Conservation (phyloP, 2,329 filamentous ascomycete genomes). For the Trichophyton benhamiae region DNA sequence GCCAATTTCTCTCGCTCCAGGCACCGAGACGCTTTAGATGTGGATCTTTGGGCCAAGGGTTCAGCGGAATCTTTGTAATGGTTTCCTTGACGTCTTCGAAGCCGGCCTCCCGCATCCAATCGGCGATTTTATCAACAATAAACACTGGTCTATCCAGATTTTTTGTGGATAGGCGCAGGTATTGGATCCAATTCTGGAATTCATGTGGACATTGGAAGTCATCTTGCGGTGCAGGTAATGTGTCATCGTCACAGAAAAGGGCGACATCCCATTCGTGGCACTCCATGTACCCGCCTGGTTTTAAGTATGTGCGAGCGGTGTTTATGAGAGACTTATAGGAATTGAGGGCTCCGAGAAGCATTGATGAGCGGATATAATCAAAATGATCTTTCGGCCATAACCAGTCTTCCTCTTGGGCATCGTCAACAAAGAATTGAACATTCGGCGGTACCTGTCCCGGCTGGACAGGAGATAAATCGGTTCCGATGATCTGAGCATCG, state of each 20-base stretch:
- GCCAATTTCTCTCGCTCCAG: slow-evolving; percentile 38
- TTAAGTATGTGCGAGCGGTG: slow-evolving; percentile 41
- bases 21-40: slow-evolving; percentile 38
- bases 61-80: slow-evolving; percentile 18
- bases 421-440: slow-evolving; percentile 62
- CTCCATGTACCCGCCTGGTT: slow-evolving; percentile 44
- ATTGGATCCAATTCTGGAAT: slow-evolving; percentile 39
- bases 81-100: slow-evolving; percentile 16
- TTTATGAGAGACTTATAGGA: slow-evolving; percentile 46
- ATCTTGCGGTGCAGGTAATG: slow-evolving; percentile 37
- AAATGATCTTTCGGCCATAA: slow-evolving; percentile 39
- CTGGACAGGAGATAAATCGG: slow-evolving; percentile 53
- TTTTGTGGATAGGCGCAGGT: slow-evolving; percentile 33
- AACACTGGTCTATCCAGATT: slow-evolving; percentile 36
- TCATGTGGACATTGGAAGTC: slow-evolving; percentile 26
- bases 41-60: slow-evolving; percentile 22
- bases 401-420: slow-evolving; percentile 51
- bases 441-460: slow-evolving; percentile 56
- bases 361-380: slow-evolving; percentile 49
- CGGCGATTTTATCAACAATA: slow-evolving; percentile 34
- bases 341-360: slow-evolving; percentile 46
- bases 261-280: slow-evolving; percentile 36
- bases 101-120: slow-evolving; percentile 17
- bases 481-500: slow-evolving; percentile 9
- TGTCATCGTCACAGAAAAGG: slow-evolving; percentile 42